These are phyloP conservation scores for Stemphylium lycopersici DNA, from an alignment of 2,329 filamentous ascomycete species.

Conservation along the genomic window DNA sequence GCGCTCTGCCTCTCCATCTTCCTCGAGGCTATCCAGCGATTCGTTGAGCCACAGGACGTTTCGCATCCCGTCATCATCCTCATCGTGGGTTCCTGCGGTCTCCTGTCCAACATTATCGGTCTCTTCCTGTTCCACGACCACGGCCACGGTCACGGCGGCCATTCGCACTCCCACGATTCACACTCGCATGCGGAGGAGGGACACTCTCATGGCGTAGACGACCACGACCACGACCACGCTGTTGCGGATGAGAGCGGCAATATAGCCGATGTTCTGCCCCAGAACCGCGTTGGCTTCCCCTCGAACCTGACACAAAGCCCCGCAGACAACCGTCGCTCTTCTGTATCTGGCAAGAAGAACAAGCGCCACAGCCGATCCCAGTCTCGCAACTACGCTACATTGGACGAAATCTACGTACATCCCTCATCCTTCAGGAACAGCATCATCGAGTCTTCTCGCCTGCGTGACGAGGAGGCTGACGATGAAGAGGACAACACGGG, in stretches of 20 bases:
- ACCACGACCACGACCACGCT: slow-evolving; percentile 52
- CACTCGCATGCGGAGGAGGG: slow-evolving; percentile 59
- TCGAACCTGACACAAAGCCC: slow-evolving; percentile 29
- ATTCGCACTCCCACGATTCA: slow-evolving; percentile 58
- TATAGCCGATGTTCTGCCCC: slow-evolving; percentile 67
- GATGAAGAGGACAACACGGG: slow-evolving; percentile 60
- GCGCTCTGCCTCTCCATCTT: slow-evolving; percentile 96
- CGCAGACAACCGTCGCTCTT: slow-evolving; percentile 28
- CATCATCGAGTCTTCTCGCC: slow-evolving; percentile 82
- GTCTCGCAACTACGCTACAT: slow-evolving; percentile 58
- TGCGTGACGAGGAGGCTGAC: slow-evolving; percentile 60
- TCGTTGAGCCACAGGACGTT: slow-evolving; percentile 90
- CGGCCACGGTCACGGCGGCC: slow-evolving; percentile 75
- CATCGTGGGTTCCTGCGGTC: slow-evolving; percentile 83
- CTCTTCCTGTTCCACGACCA: slow-evolving; percentile 93
- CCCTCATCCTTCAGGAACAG: slow-evolving; percentile 90
- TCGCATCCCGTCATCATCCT: slow-evolving; percentile 84
- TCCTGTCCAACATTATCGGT: slow-evolving; percentile 86
- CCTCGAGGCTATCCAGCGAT: slow-evolving; percentile 89
- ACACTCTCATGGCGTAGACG: slow-evolving; percentile 55
- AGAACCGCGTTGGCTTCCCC: slow-evolving; percentile 63
- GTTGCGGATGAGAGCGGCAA: slow-evolving; percentile 65
- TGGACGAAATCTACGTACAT: slow-evolving; percentile 80
- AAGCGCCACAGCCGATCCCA: slow-evolving; percentile 68
- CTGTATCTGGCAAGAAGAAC: slow-evolving; percentile 38